Conservation (phyloP, 495 filamentous ascomycete species). For the Bathelium albidoporum region DNA sequence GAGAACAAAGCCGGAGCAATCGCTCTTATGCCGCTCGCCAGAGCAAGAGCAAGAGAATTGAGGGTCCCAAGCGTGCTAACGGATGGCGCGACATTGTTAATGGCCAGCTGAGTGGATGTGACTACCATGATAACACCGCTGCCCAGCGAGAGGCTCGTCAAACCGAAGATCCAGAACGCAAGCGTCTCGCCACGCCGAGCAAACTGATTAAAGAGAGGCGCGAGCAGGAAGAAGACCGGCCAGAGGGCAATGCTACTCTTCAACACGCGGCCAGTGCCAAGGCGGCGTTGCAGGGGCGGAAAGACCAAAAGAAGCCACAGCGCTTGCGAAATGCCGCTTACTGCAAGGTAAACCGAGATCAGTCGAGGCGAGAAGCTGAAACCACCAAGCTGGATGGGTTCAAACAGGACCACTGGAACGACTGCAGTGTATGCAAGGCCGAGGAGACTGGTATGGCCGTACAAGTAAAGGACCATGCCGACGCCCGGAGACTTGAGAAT, state of each 20-base stretch:
- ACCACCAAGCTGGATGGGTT: slow-evolving; percentile 44
- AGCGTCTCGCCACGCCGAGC: slow-evolving; percentile 32
- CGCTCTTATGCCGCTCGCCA: slow-evolving; percentile 42
- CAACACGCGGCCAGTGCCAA: slow-evolving; percentile 52
- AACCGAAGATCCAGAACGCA: slow-evolving; percentile 47
- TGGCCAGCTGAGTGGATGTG: slow-evolving; percentile 53
- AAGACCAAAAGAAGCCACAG: slow-evolving; percentile 55
- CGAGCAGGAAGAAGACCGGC: slow-evolving; percentile 46
- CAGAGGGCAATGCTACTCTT: slow-evolving; percentile 42
- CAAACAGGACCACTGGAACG: slow-evolving; percentile 54
- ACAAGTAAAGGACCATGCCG: slow-evolving; percentile 47
- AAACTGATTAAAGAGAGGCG: slow-evolving; percentile 44
- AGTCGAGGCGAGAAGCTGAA: slow-evolving; percentile 47
- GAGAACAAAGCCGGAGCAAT: slow-evolving; percentile 51
- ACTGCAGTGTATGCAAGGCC: slow-evolving; percentile 56
- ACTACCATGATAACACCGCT: slow-evolving; percentile 59
- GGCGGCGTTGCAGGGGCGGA: slow-evolving; percentile 45
- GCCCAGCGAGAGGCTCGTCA: slow-evolving; percentile 34
- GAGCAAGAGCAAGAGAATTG: slow-evolving; percentile 52
- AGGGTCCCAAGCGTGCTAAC: slow-evolving; percentile 49
- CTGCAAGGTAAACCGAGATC: slow-evolving; percentile 49
- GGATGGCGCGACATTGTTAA: slow-evolving; percentile 58
- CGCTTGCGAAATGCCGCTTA: slow-evolving; percentile 51
- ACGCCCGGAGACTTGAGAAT: slow-evolving; percentile 54
- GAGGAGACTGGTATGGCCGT: slow-evolving; percentile 50